Evolutionary conservation across 2,329 filamentous ascomycete species (phyloP), one percentile per base, ranked within the genome.

Genomic region (Alternaria brassicicola): DNA sequence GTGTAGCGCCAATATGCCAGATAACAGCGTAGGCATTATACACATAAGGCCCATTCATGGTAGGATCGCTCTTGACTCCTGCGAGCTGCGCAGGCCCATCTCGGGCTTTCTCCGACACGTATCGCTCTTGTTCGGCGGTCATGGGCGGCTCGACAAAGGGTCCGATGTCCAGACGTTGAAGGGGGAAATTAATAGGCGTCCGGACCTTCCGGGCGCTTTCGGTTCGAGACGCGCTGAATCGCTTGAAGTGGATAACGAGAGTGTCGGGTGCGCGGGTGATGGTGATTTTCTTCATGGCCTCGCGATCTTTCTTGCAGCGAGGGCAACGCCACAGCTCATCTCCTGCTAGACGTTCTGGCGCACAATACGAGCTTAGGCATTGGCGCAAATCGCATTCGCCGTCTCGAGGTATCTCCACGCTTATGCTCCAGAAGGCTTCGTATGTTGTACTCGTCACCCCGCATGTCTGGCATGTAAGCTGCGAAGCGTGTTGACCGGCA

Each of bases 1-100:
- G 81, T 1, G 83, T 87, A 1, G 80, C 79, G 21, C 93, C 93
- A 4, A 86, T 78, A 75, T 97, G 93, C 61, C 90, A 84, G 52
- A 96, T 86, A 6, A 97, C 89, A 2, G 89, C 94, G 73, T 96
- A 97, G 51, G 91, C 89, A 71, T 96, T 89, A 76, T 97, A 99
- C 5, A 82, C 80, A 71, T 90, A 92, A 0, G 90, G 89, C 1
- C 79, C 78, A 13, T 77, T 80, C 77, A 82, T 82, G 1, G 74
- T 73, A 2, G 74, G 70, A 47, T 81, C 80, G 1, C 72, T 64
- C 41, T 79, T 79, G 25, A 79, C 61, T 6, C 65, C 65, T 1
- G 75, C 69, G 8, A 75, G 53, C 21, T 77, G 70, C 2, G 59
- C 55, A 7, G 63, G 60, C 5, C 70, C 67, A 10, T 76, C 73